phyloP scores from a whole-genome alignment of 2,329 filamentous ascomycete species.

The Beauveria asiatica region DNA sequence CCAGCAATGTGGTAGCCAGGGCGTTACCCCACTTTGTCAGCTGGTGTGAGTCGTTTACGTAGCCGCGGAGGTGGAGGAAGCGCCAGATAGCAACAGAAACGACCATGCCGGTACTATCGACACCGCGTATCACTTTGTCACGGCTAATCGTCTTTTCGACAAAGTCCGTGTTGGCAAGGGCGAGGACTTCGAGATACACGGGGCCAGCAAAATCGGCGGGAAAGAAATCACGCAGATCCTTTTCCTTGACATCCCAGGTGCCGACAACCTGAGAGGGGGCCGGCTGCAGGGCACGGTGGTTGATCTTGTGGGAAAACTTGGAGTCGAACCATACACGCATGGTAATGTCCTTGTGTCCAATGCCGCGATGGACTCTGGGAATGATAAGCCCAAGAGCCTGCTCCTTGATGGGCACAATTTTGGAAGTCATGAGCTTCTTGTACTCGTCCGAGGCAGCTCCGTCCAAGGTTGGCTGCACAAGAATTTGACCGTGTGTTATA shows the following conservation, averaged over 20 bases:
- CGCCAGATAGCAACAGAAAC: slow-evolving; percentile 72
- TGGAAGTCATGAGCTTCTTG: slow-evolving; percentile 64
- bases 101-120: slow-evolving; percentile 58
- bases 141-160: slow-evolving; percentile 57
- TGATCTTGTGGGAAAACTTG: slow-evolving; percentile 58
- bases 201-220: slow-evolving; percentile 32
- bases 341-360: slow-evolving; percentile 68
- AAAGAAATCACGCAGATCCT: slow-evolving; percentile 40
- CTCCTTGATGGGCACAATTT: slow-evolving; percentile 66
- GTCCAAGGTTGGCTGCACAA: slow-evolving; percentile 77
- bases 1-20: slow-evolving; percentile 59
- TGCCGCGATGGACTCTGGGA: slow-evolving; percentile 72
- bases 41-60: slow-evolving; percentile 68
- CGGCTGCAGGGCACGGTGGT: slow-evolving; percentile 43
- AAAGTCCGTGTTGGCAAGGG: slow-evolving; percentile 63
- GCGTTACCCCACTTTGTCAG: slow-evolving; percentile 80
- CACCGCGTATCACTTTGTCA: slow-evolving; percentile 50
- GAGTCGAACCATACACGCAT: slow-evolving; percentile 80
- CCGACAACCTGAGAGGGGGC: slow-evolving; percentile 38
- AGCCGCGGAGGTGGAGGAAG: slow-evolving; percentile 82
- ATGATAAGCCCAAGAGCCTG: slow-evolving; percentile 71
- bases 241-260: slow-evolving; percentile 67
- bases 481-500: slow-evolving; percentile 70
- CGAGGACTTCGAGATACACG: slow-evolving; percentile 52
- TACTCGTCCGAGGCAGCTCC: slow-evolving; percentile 75